Conservation (phyloP, 257 asterid genomes). For the Cordia subcordata region DNA sequence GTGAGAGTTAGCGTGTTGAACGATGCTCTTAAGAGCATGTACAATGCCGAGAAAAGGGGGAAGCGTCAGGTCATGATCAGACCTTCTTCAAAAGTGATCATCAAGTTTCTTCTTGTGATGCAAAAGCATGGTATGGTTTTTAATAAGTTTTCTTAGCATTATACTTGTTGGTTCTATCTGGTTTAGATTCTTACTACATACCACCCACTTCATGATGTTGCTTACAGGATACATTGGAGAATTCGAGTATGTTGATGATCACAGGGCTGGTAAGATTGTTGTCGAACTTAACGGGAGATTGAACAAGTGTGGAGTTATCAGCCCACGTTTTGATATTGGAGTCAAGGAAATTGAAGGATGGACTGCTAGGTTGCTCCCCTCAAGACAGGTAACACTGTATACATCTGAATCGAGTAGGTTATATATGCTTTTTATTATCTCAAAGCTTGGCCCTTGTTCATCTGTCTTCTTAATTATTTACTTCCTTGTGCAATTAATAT, state of each 20-base stretch:
- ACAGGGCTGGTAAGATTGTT: conserved; percentile 34
- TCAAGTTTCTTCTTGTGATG: conserved; percentile 37
- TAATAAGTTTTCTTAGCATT: too few species aligned
- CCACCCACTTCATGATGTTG: not conserved
- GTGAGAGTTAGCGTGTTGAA: conserved; percentile 36
- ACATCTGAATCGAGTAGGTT: not conserved
- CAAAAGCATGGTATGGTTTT: conserved; percentile 30
- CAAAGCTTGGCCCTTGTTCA: not conserved
- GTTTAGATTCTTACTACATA: not conserved
- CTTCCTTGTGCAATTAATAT: too few species aligned
- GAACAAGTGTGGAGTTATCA: conserved; percentile 39
- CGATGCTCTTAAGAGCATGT: conserved; percentile 38
- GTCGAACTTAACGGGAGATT: conserved; percentile 35
- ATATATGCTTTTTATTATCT: not conserved
- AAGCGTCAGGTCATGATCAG: conserved; percentile 38
- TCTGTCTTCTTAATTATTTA: too few species aligned
- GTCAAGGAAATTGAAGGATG: conserved; percentile 34
- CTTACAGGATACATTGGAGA: conserved; percentile 33
- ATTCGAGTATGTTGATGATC: conserved; percentile 35
- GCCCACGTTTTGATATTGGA: conserved; percentile 36
- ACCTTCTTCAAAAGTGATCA: conserved; percentile 33
- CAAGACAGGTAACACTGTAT: conserved; percentile 27
- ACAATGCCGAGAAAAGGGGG: conserved; percentile 37
- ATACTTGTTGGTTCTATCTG: not conserved
- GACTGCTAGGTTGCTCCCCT: conserved; percentile 41